Conservation (phyloP, 495 filamentous ascomycete species). For the Penicillium bovifimosum region DNA sequence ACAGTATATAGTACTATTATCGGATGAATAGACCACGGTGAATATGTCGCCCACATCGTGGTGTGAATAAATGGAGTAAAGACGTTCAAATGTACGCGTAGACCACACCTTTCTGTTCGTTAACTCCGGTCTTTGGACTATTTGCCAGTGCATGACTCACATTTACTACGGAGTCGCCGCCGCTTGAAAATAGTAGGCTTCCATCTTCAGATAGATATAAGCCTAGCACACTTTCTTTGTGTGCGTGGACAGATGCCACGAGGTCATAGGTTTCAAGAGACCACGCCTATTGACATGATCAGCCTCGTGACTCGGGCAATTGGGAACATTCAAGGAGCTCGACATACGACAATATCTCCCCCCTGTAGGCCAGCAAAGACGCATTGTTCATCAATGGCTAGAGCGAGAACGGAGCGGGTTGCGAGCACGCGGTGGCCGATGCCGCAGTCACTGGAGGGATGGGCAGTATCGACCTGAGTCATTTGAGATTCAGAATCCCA, state of each 20-base stretch:
- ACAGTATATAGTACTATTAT: constrained; percentile 76
- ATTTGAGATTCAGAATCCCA: constrained; percentile 35
- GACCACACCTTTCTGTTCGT: constrained; percentile 54
- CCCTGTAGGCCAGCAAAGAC: constrained; percentile 79
- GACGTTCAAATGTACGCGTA: constrained; percentile 52
- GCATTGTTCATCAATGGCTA: constrained; percentile 43
- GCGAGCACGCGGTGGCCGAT: constrained; percentile 44
- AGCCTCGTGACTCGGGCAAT: not conserved
- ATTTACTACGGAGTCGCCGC: constrained; percentile 88
- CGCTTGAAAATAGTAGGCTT: constrained; percentile 81
- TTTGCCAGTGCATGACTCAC: constrained; percentile 41
- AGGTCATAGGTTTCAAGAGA: constrained; percentile 79
- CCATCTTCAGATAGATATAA: constrained; percentile 72
- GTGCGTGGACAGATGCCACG: constrained; percentile 69
- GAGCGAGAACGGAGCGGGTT: constrained; percentile 42
- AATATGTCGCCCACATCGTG: constrained; percentile 97
- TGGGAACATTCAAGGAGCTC: not conserved
- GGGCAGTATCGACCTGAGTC: constrained; percentile 8
- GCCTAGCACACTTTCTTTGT: constrained; percentile 83
- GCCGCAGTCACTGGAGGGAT: constrained; percentile 31
- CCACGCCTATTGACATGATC: constrained; percentile 56
- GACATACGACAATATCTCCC: constrained; percentile 74
- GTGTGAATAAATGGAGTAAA: constrained; percentile 87
- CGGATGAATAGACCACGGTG: constrained; percentile 77
- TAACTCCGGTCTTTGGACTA: not conserved